Evolutionary conservation across 192 early-diverging fungal species (phyloP).

Genomic region (Allomyces macrogynus): DNA sequence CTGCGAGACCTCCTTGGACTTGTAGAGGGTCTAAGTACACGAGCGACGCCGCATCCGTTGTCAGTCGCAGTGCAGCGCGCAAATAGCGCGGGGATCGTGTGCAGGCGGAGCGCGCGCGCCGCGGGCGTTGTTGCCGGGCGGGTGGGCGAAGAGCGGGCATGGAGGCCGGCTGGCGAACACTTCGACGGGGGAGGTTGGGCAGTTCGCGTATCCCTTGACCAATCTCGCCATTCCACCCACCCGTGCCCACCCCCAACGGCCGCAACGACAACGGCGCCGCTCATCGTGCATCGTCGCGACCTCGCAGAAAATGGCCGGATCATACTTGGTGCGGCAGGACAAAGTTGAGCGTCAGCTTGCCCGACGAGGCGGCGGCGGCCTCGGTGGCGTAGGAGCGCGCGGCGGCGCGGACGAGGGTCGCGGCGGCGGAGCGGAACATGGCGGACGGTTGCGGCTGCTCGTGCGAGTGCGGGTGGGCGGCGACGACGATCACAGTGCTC

Average conservation of each 20-base stretch:
- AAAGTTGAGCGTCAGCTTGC: constrained; percentile 73
- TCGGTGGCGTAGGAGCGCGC: constrained; percentile 65
- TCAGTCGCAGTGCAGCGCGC: not conserved
- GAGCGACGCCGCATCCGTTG: not conserved
- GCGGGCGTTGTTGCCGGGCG: too few relatives aligned
- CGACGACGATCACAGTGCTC: too few relatives aligned
- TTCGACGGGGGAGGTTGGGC: too few relatives aligned
- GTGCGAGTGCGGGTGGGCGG: too few relatives aligned
- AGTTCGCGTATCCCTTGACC: too few relatives aligned
- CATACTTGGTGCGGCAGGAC: constrained; percentile 69
- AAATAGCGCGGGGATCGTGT: not conserved
- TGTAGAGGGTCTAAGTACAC: constrained; percentile 36
- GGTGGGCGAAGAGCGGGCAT: too few relatives aligned
- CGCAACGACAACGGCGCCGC: too few relatives aligned
- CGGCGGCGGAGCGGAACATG: not conserved
- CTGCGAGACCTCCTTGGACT: constrained; percentile 54
- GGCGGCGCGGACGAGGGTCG: constrained; percentile 1
- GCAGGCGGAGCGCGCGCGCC: too few relatives aligned
- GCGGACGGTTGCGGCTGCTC: not conserved
- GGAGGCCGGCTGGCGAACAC: too few relatives aligned
- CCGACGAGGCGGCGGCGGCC: constrained; percentile 30
- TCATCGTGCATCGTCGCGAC: too few relatives aligned
- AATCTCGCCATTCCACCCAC: too few relatives aligned
- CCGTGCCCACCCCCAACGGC: too few relatives aligned
- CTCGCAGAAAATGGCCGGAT: constrained; percentile 1